phyloP scores from a whole-genome alignment of 139 green algal genomes.

The Chlamydomonas incerta region DNA sequence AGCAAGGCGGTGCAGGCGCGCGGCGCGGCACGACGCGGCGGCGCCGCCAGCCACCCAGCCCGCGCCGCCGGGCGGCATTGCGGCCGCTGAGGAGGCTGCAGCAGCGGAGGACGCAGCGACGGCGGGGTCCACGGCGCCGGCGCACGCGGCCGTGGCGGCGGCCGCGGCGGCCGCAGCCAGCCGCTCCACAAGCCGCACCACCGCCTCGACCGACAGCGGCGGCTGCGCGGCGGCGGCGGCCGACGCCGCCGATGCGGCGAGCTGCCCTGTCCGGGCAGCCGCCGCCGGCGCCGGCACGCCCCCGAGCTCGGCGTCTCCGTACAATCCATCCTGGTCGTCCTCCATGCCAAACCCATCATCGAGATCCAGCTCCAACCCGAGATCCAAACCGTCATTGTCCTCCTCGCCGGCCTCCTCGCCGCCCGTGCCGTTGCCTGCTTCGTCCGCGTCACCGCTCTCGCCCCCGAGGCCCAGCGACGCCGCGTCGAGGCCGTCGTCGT shows the following conservation, averaged over 20 bases:
- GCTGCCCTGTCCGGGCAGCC: background rate
- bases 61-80: background rate
- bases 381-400: conserved; percentile 2
- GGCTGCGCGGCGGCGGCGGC: background rate
- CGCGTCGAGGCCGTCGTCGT: background rate
- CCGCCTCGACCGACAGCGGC: background rate
- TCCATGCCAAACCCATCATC: conserved; percentile 27
- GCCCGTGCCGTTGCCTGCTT: background rate
- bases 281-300: too few species aligned
- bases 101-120: conserved; percentile 18
- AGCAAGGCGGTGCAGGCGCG: conserved; percentile 56
- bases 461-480: too few species aligned
- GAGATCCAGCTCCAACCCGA: conserved; percentile 33
- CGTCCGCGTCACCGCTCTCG: background rate
- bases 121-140: background rate
- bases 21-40: background rate
- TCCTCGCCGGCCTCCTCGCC: background rate
- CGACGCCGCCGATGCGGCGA: background rate
- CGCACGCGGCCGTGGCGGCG: background rate
- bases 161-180: conserved; percentile 8
- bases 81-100: conserved; percentile 3
- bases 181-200: background rate
- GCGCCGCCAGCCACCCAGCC: background rate
- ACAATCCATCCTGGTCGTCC: background rate
- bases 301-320: too few species aligned